Percentiles rank a stretch among this genome's conserved stretches.
Evolutionary conservation across 2,329 filamentous ascomycete genomes (phyloP).

Genomic region (Aurifilum marmelostoma): DNA sequence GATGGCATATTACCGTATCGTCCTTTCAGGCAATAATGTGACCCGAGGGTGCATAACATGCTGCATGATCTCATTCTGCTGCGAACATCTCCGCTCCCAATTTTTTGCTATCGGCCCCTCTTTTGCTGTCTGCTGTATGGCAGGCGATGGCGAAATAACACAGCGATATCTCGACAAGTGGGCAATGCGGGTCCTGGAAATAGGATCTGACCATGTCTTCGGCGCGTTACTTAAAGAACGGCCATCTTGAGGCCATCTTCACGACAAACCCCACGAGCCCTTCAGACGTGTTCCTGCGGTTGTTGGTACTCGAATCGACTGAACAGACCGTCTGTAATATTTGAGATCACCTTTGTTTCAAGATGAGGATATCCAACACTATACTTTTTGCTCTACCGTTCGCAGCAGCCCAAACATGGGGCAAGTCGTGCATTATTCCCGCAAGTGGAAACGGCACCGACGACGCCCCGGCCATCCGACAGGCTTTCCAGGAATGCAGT

Average conservation of each 20-base stretch:
- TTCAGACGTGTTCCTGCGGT: neutral
- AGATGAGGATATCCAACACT: neutral
- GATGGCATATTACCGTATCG: neutral
- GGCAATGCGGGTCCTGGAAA: neutral
- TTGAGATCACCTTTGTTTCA: neutral
- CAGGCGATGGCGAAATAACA: constrained; percentile 12
- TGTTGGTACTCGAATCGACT: neutral
- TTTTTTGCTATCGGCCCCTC: neutral
- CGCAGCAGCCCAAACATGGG: constrained; percentile 3
- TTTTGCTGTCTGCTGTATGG: neutral
- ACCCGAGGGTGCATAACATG: neutral
- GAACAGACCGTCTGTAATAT: neutral
- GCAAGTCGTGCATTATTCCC: constrained; percentile 10
- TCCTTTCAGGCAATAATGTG: neutral
- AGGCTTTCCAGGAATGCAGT: constrained; percentile 14
- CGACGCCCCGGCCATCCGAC: constrained; percentile 16
- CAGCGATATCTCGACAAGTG: constrained; percentile 3
- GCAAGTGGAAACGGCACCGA: constrained; percentile 12
- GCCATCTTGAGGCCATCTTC: neutral
- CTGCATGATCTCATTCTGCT: neutral
- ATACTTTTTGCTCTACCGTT: constrained; percentile 1
- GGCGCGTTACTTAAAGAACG: too few species aligned
- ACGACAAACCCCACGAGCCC: neutral
- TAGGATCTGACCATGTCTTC: too few species aligned
- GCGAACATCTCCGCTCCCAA: neutral